These are phyloP conservation scores for Salix dunnii DNA, from an alignment of 345 rosid species.

Conservation along the genomic window DNA sequence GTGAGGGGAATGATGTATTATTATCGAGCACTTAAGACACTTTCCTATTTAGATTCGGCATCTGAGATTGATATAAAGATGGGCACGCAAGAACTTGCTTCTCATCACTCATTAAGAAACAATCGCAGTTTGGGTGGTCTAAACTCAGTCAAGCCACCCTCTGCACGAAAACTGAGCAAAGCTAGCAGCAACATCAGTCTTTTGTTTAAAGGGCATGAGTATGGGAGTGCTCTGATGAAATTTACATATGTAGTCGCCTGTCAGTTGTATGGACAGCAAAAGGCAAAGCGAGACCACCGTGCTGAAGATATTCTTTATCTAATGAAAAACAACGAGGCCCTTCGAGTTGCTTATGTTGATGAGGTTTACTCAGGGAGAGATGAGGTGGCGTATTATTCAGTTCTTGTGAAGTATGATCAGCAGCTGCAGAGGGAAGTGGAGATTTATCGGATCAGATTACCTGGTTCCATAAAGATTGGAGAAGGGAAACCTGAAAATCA, in stretches of 20 bases:
- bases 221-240: conserved; percentile 77
- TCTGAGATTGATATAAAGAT: conserved; percentile 70
- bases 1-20: conserved; percentile 97
- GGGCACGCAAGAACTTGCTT: conserved; percentile 52
- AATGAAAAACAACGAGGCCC: conserved; percentile 75
- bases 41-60: conserved; percentile 81
- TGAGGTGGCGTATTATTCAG: conserved; percentile 65
- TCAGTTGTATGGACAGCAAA: conserved; percentile 78
- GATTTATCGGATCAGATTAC: conserved; percentile 78
- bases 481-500: conserved; percentile 98
- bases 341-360: conserved; percentile 88
- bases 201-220: conserved; percentile 79
- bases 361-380: conserved; percentile 58
- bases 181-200: conserved; percentile 55
- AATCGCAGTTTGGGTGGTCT: conserved; percentile 25
- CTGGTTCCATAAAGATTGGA: conserved; percentile 84
- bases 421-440: conserved; percentile 72
- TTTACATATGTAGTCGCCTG: conserved; percentile 82
- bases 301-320: conserved; percentile 73
- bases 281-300: conserved; percentile 59
- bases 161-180: conserved; percentile 39
- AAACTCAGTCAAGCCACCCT: conserved; percentile 14
- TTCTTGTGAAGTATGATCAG: conserved; percentile 78
- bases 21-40: conserved; percentile 79
- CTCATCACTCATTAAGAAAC: conserved; percentile 37